Base-by-base conservation (phyloP, 495 filamentous ascomycete species). In the Stereocaulon alpinum region DNA sequence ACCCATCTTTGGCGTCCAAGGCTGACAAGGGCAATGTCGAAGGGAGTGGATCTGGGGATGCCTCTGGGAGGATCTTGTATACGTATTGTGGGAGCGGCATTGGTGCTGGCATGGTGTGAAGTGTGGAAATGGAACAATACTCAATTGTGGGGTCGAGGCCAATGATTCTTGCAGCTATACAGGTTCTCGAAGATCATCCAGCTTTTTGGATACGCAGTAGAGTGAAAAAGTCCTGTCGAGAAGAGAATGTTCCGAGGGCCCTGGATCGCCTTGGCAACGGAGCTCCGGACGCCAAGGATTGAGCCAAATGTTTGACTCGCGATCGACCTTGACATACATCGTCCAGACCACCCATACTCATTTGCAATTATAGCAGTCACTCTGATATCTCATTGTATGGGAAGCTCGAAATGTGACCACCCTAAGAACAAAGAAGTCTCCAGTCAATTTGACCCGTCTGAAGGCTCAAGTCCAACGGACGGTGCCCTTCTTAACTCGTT, bases 1-100 rank as follows among this genome's bases (percentile, higher is more conserved):
- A 81, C 15, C 78, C 78, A 56, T 81, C 78, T 50, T 75, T 66
- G 56, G 67, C 69, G 66, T 81, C 78, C 7, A 79, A 69, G 22
- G 73, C 70, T 48, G 77, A 80, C 53, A 75, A 72, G 15, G 76
- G 77, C 57, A 75, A 77, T 57, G 66, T 57, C 0, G 67, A 64
- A 18, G 77, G 77, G 58, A 80, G 70, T n/a, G 77, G 76, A 24
- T 67, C 56, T 17, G 74, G 73, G n/a, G 77, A 77, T 11, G 69
- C 65, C 22, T 68, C 58, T 10, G 74, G 69, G 18, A 73, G 64
- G 63, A 81, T 80, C 61, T 81, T 80, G 71, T 80, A 80, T 44
- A 80, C 69, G 55, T 67, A 79, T 9, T 68, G 60, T 4, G 76
- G 75, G 10, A 61, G 52, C 6, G 59, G 27, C 10, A 29, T 42